Evolutionary conservation across 345 rosid species (phyloP), one percentile per base, ranked within the genome.

Genomic region (Salix brachista): DNA sequence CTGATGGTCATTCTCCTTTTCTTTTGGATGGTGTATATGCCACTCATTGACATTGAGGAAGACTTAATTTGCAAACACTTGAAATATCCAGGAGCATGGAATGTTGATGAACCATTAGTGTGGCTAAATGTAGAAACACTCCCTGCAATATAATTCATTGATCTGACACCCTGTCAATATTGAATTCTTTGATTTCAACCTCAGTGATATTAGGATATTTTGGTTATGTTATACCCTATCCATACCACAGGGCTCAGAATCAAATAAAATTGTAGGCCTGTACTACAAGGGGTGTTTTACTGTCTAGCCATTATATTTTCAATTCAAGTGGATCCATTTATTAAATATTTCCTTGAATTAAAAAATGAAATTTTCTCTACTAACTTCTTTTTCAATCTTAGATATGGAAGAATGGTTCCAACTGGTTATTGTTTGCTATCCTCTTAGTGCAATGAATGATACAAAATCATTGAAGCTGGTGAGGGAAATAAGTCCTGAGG

Each of bases 351-450:
- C 54, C 19, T 48, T 48, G 6, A 66, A 36, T 50, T 68, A 41
- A 39, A 41, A 37, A 37, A 60, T 68, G 58, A 10, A 7, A 19
- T 67, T 32, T 17, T 12, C 37, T 2, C 39, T 37, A 28, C 39
- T 78, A 8, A 13, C 1, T 80, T 72, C 5, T 28, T 44, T 73
- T 30, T 32, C 44, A 70, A 28, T 56, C 69, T 78, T 74, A 95
- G 99, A 89, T 80, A 88, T 86, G 94, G 91, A 89, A 80, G 96
- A 90, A 69, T 95, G 97, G 99, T 86, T 91, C 79, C 90, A 86
- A 75, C 86, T 95, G 80, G 90, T 91, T 84, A 52, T 91, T 64
- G 86, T 93, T 82, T 95, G 97, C 89, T 95, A 91, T 84, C 97
- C 97, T 64, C 61, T 90, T 30, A 85, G 85, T 58, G 81, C 76